phyloP scores from a whole-genome alignment of 164 flowering plant genomes.

The Amborella trichopoda region DNA sequence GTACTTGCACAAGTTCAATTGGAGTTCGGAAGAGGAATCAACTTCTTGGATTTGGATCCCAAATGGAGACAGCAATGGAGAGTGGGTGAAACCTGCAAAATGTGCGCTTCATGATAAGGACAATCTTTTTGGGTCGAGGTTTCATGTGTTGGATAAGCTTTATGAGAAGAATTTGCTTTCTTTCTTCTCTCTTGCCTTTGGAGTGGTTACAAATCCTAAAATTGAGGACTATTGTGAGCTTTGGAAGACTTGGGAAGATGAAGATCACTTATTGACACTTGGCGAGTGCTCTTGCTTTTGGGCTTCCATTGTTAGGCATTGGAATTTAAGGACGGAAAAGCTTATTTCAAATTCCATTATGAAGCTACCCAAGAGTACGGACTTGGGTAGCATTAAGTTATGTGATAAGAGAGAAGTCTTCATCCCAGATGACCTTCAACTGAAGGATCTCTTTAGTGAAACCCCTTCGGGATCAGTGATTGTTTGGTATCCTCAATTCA shows the following conservation, averaged over 20 bases:
- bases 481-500: conserved; percentile 50
- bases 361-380: conserved; percentile 36
- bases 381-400: conserved; percentile 16
- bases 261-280: conserved; percentile 12
- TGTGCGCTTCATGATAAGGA: conserved; percentile 46
- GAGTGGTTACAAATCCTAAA: conserved; percentile 29
- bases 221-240: conserved; percentile 37
- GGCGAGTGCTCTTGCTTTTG: conserved; percentile 52
- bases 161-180: conserved; percentile 22
- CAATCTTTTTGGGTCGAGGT: conserved; percentile 31
- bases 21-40: conserved; percentile 24
- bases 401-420: conserved; percentile 38
- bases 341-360: conserved; percentile 14
- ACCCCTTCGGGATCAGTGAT: conserved; percentile 27
- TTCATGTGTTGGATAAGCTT: conserved; percentile 27
- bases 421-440: conserved; percentile 48
- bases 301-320: conserved; percentile 21
- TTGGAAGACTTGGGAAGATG: conserved; percentile 52
- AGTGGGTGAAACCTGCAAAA: conserved; percentile 29
- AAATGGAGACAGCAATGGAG: conserved; percentile 22
- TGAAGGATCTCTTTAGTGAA: conserved; percentile 35
- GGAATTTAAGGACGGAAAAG: conserved; percentile 16
- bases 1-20: conserved; percentile 19
- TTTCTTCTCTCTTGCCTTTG: conserved; percentile 35
- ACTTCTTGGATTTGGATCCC: conserved; percentile 44